Base-by-base conservation (phyloP, 495 filamentous ascomycete genomes). In the Extremus antarcticus region DNA sequence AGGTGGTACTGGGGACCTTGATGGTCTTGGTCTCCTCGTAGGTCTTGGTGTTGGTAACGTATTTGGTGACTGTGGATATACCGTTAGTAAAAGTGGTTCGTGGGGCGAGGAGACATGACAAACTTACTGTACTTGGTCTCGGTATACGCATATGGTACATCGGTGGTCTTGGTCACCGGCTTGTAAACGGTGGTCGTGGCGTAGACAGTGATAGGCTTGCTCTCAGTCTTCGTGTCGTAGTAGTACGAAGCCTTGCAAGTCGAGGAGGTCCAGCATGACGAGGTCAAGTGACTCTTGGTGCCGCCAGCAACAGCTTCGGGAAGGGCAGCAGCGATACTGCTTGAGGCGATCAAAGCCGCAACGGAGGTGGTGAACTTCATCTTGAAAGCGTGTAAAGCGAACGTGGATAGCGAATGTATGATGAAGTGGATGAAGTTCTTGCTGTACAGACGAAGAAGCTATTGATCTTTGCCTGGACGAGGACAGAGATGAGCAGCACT, bases 351-450 rank as follows among this genome's bases (percentile, higher is more conserved):
- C 25, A 52, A 35, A 29, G 50, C 50, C 50, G 32, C 16, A 21
- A 43, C 2, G 38, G 50, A 20, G 11, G 38, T 16, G n/a, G 38
- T 40, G 50, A 52, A 52, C 38, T 52, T 40, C 50, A 52, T 52
- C 29, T 16, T 52, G 50, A 23, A 40, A 11, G 29, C n/a, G n/a
- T n/a, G 13, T 40, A 22, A 32, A 17, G 22, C 9, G 47, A n/a
- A 24, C n/a, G n/a, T 7, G 19, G 24, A 23, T 16, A 40, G 35
- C 7, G 32, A 43, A 23, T 3, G 25, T 19, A 40, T 25, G 17
- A 9, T 19, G 32, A 22, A 40, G 29, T 23, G 25, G 35, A 40
- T 23, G 11, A 40, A 35, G 48, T 35, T 2, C 17, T 21, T n/a
- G 22, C 22, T 15, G 22, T 15, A 3, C 19, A 48, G 46, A 48